phyloP scores from a whole-genome alignment of 306 rosid genomes.

The Comarum palustre region DNA sequence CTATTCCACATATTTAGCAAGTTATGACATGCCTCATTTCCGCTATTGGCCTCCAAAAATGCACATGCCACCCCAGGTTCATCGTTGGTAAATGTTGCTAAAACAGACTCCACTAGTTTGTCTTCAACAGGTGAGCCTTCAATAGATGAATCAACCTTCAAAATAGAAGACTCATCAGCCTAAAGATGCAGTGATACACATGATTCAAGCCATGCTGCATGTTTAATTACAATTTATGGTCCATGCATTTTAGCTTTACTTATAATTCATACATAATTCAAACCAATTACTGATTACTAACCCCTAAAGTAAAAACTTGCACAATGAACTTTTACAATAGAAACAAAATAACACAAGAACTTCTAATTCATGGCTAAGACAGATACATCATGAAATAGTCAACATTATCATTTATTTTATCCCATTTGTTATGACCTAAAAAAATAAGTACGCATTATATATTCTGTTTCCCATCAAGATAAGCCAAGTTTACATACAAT shows the following conservation, averaged over 20 bases:
- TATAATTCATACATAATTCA: too few relatives aligned
- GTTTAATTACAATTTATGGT: too few relatives aligned
- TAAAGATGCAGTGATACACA: neutral
- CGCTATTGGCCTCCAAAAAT: conserved; percentile 57
- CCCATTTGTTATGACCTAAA: too few relatives aligned
- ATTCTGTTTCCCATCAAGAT: neutral
- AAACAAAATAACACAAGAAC: neutral
- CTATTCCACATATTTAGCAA: conserved; percentile 65
- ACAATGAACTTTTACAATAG: neutral
- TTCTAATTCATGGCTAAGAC: neutral
- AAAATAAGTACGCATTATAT: neutral
- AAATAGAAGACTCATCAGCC: conserved; percentile 16
- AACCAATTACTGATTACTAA: too few relatives aligned
- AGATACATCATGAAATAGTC: too few relatives aligned
- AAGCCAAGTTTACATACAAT: neutral
- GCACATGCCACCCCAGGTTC: conserved; percentile 48
- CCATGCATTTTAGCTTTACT: too few relatives aligned
- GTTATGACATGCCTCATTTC: conserved; percentile 50
- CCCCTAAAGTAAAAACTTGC: neutral
- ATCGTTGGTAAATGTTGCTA: conserved; percentile 40
- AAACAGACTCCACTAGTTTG: conserved; percentile 59
- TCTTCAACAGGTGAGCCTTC: conserved; percentile 41
- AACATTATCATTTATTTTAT: too few relatives aligned
- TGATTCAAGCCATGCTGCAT: too few relatives aligned
- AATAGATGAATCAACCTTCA: conserved; percentile 54